phyloP scores from a whole-genome alignment of 371 early-diverging fungal species.

The Mortierella sp. region DNA sequence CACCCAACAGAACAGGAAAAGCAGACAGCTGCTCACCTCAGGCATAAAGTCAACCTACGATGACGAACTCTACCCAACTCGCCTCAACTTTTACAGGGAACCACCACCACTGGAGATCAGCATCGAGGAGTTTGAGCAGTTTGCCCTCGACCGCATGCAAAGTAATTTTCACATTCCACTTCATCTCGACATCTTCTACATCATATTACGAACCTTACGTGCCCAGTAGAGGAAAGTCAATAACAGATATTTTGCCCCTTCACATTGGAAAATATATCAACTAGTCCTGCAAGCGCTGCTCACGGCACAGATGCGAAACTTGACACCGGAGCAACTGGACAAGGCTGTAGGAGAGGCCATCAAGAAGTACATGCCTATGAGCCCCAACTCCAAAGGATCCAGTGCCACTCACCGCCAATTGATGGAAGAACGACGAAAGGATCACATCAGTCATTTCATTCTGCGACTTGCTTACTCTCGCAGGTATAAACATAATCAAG shows the following conservation, averaged over 20 bases:
- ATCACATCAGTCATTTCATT: constrained; percentile 95
- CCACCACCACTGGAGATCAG: constrained; percentile 87
- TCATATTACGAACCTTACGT: not conserved
- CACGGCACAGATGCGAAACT: constrained; percentile 81
- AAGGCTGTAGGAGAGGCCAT: constrained; percentile 70
- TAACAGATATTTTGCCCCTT: not conserved
- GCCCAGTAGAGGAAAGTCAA: not conserved
- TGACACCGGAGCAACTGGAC: constrained; percentile 73
- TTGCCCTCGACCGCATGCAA: constrained; percentile 94
- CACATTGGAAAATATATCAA: not conserved
- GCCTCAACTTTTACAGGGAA: constrained; percentile 85
- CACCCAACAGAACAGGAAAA: constrained; percentile 32
- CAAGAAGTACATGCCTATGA: constrained; percentile 80
- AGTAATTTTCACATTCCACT: constrained; percentile 59
- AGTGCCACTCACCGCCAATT: constrained; percentile 52
- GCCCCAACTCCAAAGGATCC: constrained; percentile 60
- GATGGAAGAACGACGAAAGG: constrained; percentile 87
- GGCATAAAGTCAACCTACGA: constrained; percentile 27
- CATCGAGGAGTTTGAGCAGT: constrained; percentile 92
- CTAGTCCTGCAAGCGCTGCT: constrained; percentile 90
- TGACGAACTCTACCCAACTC: constrained; percentile 71
- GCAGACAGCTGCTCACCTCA: constrained; percentile 20
- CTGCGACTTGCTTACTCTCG: constrained; percentile 94
- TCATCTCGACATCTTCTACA: not conserved
- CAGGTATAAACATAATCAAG: constrained; percentile 61